Evolutionary conservation across 1,284 basidiomycete genomes (phyloP).

Genomic region (Limonomyces culmigenus): DNA sequence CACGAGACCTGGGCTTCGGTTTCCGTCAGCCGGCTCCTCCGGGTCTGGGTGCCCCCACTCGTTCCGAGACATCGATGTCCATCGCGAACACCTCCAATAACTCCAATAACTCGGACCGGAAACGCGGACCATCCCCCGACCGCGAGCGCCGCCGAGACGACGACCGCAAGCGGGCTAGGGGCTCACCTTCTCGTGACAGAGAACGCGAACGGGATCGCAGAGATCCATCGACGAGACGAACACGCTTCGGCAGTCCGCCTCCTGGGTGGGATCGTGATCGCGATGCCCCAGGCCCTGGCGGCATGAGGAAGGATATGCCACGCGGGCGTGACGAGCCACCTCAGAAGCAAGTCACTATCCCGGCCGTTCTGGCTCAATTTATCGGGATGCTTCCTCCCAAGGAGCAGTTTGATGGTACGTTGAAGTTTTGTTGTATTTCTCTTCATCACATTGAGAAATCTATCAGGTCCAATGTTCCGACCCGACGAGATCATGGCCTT

Average conservation of each 20-base stretch:
- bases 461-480: slow-evolving; percentile 66
- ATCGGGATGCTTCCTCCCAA: slow-evolving; percentile 61
- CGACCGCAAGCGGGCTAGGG: slow-evolving; percentile 34
- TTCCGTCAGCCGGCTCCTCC: too few relatives aligned
- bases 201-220: slow-evolving; percentile 29
- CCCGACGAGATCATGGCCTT: slow-evolving; percentile 76
- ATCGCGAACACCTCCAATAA: too few relatives aligned
- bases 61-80: too few relatives aligned
- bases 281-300: slow-evolving; percentile 17
- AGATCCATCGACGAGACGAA: slow-evolving; percentile 17
- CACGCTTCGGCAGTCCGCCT: too few relatives aligned
- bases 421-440: not conserved
- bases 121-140: too few relatives aligned
- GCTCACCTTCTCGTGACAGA: slow-evolving; percentile 28
- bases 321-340: slow-evolving; percentile 23
- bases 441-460: slow-evolving; percentile 4
- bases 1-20: slow-evolving; percentile 74
- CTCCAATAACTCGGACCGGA: too few relatives aligned
- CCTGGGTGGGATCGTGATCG: too few relatives aligned
- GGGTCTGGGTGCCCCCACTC: too few relatives aligned
- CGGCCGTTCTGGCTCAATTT: slow-evolving; percentile 67
- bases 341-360: slow-evolving; percentile 33
- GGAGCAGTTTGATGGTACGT: slow-evolving; percentile 66
- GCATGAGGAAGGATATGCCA: slow-evolving; percentile 32
- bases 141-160: slow-evolving; percentile 23